Conservation (phyloP, 495 filamentous ascomycete species). For the Apodospora peruviana region DNA sequence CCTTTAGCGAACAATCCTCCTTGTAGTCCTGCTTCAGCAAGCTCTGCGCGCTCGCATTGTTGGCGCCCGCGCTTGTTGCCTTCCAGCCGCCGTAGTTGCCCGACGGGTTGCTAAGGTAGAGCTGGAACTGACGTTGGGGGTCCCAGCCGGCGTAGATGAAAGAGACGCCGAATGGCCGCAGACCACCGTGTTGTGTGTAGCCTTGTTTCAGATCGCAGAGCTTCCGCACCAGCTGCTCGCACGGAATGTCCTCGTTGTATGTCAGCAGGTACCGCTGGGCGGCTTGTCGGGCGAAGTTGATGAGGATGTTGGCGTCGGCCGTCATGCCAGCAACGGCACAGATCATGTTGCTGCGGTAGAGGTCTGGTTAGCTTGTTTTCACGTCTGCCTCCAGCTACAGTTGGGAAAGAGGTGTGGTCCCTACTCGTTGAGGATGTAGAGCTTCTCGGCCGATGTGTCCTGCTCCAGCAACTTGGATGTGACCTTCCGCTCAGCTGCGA, state of each 20-base stretch:
- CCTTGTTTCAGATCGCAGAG: slow-evolving; percentile 99
- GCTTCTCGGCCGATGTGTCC: slow-evolving; percentile 98
- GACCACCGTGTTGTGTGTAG: slow-evolving; percentile 97
- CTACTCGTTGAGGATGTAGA: slow-evolving; percentile 98
- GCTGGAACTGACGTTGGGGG: slow-evolving; percentile 89
- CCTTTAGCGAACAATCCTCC: slow-evolving; percentile 91
- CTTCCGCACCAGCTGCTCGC: slow-evolving; percentile 94
- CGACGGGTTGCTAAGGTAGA: slow-evolving; percentile 99
- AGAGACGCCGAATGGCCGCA: slow-evolving; percentile 95
- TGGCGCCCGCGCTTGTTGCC: slow-evolving; percentile 93
- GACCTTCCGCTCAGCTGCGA: slow-evolving; percentile 98
- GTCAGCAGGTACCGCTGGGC: slow-evolving; percentile 96
- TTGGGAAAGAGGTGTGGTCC: slow-evolving; percentile 14
- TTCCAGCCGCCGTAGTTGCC: slow-evolving; percentile 99
- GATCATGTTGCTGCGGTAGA: slow-evolving; percentile 84
- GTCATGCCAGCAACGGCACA: slow-evolving; percentile 99
- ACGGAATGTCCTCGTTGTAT: slow-evolving; percentile 99
- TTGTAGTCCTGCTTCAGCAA: slow-evolving; percentile 99
- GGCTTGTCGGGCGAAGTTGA: slow-evolving; percentile 96
- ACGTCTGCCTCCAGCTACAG: no score
- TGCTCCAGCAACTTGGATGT: slow-evolving; percentile 99
- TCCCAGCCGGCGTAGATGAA: slow-evolving; percentile 99
- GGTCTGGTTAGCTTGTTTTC: slow-evolving; percentile 1
- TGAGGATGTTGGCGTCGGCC: slow-evolving; percentile 98
- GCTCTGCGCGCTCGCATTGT: slow-evolving; percentile 96